A percentile compares a stretch with the other conserved stretches of the same genome.
Conservation (phyloP, 139 green algal species). For the Zygnema circumcarinatum region DNA sequence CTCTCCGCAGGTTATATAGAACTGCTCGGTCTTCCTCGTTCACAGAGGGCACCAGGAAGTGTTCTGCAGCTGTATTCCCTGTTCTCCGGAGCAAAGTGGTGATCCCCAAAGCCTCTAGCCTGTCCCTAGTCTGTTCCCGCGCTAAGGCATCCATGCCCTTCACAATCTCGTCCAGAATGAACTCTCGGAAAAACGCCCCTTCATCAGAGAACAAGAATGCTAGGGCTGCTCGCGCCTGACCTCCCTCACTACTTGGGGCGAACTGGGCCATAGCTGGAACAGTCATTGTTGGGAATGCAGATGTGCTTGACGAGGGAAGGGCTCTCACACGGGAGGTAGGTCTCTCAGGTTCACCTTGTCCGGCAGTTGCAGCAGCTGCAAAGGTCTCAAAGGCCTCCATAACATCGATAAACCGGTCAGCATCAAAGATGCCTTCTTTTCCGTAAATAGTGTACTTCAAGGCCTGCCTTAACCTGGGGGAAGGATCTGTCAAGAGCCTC, state of each 20-base stretch:
- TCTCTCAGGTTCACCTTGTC: constrained; percentile 48
- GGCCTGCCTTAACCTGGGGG: constrained; percentile 80
- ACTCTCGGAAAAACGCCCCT: constrained; percentile 91
- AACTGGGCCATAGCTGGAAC: not conserved
- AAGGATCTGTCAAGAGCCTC: constrained; percentile 90
- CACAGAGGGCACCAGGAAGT: not conserved
- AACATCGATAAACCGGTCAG: constrained; percentile 93
- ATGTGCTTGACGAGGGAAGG: not conserved
- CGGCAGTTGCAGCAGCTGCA: constrained; percentile 54
- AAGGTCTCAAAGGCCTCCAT: constrained; percentile 95
- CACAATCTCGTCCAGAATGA: constrained; percentile 92
- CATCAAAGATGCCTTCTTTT: constrained; percentile 63
- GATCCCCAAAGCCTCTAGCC: not conserved
- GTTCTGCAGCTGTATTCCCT: not conserved
- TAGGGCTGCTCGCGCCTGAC: constrained; percentile 62
- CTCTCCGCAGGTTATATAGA: constrained; percentile 33
- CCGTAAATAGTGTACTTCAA: constrained; percentile 87
- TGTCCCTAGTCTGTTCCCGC: constrained; percentile 70
- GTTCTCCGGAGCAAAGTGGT: not conserved
- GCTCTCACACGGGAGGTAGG: not conserved
- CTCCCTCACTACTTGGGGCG: constrained; percentile 3
- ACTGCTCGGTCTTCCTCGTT: constrained; percentile 51
- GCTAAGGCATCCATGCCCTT: constrained; percentile 91
- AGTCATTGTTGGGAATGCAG: not conserved
- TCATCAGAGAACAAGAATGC: constrained; percentile 80